These are phyloP conservation scores for Penstemon newberryi DNA, from an alignment of 257 asterid species.

Conservation along the genomic window DNA sequence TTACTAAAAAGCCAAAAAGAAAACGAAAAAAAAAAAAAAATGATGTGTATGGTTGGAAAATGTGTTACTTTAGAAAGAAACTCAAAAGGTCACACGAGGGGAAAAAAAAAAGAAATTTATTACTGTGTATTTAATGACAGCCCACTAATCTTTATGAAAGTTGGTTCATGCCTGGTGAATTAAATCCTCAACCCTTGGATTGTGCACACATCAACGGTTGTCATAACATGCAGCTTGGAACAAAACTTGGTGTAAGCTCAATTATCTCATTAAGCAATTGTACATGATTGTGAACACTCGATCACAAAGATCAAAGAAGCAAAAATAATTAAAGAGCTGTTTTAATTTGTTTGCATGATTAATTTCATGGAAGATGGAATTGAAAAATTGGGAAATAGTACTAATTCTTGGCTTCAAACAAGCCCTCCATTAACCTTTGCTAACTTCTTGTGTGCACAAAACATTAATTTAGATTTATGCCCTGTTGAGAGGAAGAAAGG, in stretches of 20 bases:
- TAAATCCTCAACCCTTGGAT: slow-evolving; percentile 49
- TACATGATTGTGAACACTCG: neutral
- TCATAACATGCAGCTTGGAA: slow-evolving; percentile 36
- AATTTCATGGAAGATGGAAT: slow-evolving; percentile 47
- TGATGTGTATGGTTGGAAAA: slow-evolving; percentile 15
- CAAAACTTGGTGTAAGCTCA: slow-evolving; percentile 30
- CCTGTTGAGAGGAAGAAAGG: slow-evolving; percentile 39
- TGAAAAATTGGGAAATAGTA: slow-evolving; percentile 23
- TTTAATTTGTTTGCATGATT: slow-evolving; percentile 30
- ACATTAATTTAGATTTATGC: neutral
- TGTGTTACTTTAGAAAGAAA: slow-evolving; percentile 16
- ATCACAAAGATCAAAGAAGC: neutral
- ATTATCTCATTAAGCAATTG: slow-evolving; percentile 14
- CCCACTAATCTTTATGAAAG: slow-evolving; percentile 41
- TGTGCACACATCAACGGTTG: slow-evolving; percentile 41
- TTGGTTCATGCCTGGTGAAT: neutral
- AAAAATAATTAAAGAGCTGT: slow-evolving; percentile 26
- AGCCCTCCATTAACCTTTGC: slow-evolving; percentile 28
- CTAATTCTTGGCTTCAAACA: slow-evolving; percentile 28
- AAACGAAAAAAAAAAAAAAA: neutral
- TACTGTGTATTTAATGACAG: slow-evolving; percentile 28
- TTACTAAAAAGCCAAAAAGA: neutral
- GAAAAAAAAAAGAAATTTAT: slow-evolving; percentile 22
- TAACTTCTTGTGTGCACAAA: slow-evolving; percentile 31
- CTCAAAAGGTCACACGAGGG: slow-evolving; percentile 23